Evolutionary conservation across 805 yeast species (phyloP).

Genomic region (Ogataea glucozyma): DNA sequence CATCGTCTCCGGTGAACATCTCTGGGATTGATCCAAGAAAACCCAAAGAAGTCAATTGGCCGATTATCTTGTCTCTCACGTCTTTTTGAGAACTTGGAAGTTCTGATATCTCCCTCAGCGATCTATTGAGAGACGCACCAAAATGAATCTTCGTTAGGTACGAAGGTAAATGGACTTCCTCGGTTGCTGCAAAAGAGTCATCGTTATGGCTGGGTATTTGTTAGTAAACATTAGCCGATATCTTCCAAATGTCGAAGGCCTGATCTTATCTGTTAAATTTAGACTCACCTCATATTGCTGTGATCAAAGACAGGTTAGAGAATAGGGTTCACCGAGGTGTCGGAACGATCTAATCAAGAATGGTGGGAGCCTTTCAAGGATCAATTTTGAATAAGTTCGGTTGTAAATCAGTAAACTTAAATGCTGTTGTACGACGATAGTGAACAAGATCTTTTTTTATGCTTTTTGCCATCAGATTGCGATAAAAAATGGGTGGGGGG

Average conservation of each 20-base stretch:
- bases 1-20: slow-evolving; percentile 19
- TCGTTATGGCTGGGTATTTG: not conserved
- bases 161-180: slow-evolving; percentile 23
- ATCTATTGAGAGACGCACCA: slow-evolving; percentile 21
- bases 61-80: slow-evolving; percentile 11
- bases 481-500: not conserved
- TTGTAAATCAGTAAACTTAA: slow-evolving; percentile 3
- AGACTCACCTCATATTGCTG: slow-evolving; percentile 4
- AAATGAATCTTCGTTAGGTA: slow-evolving; percentile 24
- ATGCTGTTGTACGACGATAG: no score
- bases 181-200: not conserved
- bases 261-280: not conserved
- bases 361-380: no score
- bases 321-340: no score
- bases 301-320: no score
- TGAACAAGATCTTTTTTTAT: not conserved
- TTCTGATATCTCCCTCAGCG: slow-evolving; percentile 11
- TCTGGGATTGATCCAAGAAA: slow-evolving; percentile 25
- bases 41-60: slow-evolving; percentile 21
- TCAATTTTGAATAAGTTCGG: no score
- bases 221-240: slow-evolving; percentile 1
- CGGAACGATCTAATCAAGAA: no score
- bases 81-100: slow-evolving; percentile 22
- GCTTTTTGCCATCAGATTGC: slow-evolving; percentile 5
- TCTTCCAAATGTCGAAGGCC: not conserved